Evolutionary conservation across 1,284 basidiomycete species (phyloP), one percentile per base, ranked within the genome.

Genomic region (Schizopora paradoxa): DNA sequence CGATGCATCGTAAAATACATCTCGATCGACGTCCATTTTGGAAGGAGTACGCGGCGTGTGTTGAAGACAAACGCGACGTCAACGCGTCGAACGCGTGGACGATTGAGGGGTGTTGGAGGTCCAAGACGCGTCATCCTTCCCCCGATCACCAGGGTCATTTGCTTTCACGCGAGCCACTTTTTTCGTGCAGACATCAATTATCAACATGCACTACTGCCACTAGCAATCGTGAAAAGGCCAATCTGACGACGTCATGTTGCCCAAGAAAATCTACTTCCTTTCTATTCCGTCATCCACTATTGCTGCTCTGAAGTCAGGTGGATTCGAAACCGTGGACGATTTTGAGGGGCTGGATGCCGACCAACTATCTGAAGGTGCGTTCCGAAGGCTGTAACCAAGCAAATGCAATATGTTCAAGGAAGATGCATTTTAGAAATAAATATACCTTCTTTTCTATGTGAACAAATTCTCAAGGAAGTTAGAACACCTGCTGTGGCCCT

Each of bases 281-380:
- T 52, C 65, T 18, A 57, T 73, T 4, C 63, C 70, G 3, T 52
- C 57, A 3, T 58, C 65, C 27, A 66, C 65, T 3, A 58, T 73
- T n/a, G 59, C 62, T 6, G 69, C 69, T 1, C 62, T 79, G 18
- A 63, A 62, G 14, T 61, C 62, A 36, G 73, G 69, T 22, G 78
- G 77, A 4, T 80, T 76, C 51, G 68, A 76, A 52, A 73, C 69
- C 3, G 54, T 72, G 2, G 61, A 68, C 18, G 77, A 79, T 47
- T 53, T 80, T 7, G 55, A 58, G 3, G 55, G 57, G 13, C 59
- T 63, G 6, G 66, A 66, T 0, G 62, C 68, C 2, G 72, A 71
- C 49, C 48, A 56, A 14, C 56, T 79, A 14, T 65, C 74, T 23
- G 61, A 66, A 64, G 74, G 77, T 73, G 43, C 33, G 52, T 29